phyloP scores from a whole-genome alignment of 2,329 filamentous ascomycete species.

The Sclerotinia minor region DNA sequence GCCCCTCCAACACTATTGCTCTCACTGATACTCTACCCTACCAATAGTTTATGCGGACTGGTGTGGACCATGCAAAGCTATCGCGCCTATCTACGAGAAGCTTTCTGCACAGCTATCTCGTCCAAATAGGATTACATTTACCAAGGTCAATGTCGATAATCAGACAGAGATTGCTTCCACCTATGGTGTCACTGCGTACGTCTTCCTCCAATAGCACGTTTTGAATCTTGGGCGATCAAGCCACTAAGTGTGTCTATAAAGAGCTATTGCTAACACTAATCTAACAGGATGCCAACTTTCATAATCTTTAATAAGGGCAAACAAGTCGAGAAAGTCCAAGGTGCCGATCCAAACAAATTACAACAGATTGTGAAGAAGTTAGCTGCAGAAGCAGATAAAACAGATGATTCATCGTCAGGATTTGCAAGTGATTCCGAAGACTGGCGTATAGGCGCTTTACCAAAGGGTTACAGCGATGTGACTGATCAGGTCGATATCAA shows the following conservation, averaged over 20 bases:
- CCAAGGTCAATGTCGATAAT: slow-evolving; percentile 80
- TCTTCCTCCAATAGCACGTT: slow-evolving; percentile 23
- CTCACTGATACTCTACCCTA: slow-evolving; percentile 25
- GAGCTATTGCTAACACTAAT: slow-evolving; percentile 21
- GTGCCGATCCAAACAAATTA: slow-evolving; percentile 71
- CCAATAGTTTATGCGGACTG: slow-evolving; percentile 79
- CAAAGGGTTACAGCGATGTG: slow-evolving; percentile 80
- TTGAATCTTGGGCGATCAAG: background rate
- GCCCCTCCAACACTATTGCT: slow-evolving; percentile 37
- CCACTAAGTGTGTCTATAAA: background rate
- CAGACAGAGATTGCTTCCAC: slow-evolving; percentile 71
- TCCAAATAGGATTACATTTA: slow-evolving; percentile 74
- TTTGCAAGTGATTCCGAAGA: slow-evolving; percentile 47
- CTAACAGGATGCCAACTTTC: slow-evolving; percentile 75
- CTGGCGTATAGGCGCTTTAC: slow-evolving; percentile 76
- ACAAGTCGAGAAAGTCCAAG: slow-evolving; percentile 67
- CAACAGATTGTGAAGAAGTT: slow-evolving; percentile 71
- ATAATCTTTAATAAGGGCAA: slow-evolving; percentile 77
- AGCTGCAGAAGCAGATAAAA: slow-evolving; percentile 59
- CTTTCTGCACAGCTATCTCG: slow-evolving; percentile 71
- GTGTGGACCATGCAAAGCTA: slow-evolving; percentile 80
- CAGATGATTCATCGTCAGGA: slow-evolving; percentile 44
- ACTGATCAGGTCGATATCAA: slow-evolving; percentile 77
- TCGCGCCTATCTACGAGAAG: slow-evolving; percentile 79
- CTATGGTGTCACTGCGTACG: slow-evolving; percentile 69